Evolutionary conservation across 2,329 filamentous ascomycete genomes (phyloP).

Genomic region (Madurella fahalii): DNA sequence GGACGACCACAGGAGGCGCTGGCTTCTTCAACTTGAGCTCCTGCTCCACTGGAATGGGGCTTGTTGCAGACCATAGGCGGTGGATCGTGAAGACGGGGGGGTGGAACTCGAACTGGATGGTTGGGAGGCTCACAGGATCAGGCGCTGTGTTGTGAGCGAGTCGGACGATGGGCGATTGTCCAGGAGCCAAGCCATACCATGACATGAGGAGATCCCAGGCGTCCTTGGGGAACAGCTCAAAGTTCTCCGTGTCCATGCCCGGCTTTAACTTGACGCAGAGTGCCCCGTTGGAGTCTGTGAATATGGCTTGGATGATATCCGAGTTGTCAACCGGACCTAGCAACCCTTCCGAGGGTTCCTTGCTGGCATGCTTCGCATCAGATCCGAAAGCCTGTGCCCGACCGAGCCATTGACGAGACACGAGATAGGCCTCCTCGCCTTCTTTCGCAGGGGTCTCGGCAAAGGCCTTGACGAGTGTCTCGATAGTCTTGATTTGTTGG

Average conservation of each 20-base stretch:
- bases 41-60: slow-evolving; percentile 53
- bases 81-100: slow-evolving; percentile 83
- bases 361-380: slow-evolving; percentile 51
- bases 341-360: slow-evolving; percentile 55
- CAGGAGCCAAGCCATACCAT: slow-evolving; percentile 75
- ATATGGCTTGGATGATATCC: slow-evolving; percentile 65
- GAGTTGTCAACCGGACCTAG: slow-evolving; percentile 85
- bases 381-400: slow-evolving; percentile 64
- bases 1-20: slow-evolving; percentile 61
- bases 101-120: slow-evolving; percentile 77
- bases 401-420: slow-evolving; percentile 76
- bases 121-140: slow-evolving; percentile 50
- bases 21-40: slow-evolving; percentile 57
- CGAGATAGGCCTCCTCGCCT: slow-evolving; percentile 69
- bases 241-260: slow-evolving; percentile 65
- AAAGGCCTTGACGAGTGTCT: slow-evolving; percentile 53
- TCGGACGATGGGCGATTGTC: slow-evolving; percentile 68
- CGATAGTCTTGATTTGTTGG: slow-evolving; percentile 70
- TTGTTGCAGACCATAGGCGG: slow-evolving; percentile 64
- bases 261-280: slow-evolving; percentile 71
- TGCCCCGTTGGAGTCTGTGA: slow-evolving; percentile 45
- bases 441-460: slow-evolving; percentile 56
- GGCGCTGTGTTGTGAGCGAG: slow-evolving; percentile 72
- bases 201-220: slow-evolving; percentile 77
- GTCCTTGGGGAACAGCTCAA: slow-evolving; percentile 69